Conservation (phyloP, 768 basidiomycete genomes). For the Hysterangium stoloniferum region DNA sequence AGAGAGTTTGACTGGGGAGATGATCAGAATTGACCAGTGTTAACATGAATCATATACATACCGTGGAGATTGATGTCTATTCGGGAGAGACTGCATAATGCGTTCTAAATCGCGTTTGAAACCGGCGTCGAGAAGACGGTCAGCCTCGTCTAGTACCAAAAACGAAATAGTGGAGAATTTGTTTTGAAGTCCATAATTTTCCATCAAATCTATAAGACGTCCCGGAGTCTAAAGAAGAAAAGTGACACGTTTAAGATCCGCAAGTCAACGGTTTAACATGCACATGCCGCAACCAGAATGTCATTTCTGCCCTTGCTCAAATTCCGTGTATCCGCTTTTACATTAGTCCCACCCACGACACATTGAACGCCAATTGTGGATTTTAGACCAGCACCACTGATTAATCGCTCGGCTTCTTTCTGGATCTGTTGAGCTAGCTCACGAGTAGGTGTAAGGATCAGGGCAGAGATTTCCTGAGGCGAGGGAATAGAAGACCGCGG, state of each 20-base stretch:
- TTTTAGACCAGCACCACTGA: conserved; percentile 20
- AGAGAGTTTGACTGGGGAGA: conserved; percentile 29
- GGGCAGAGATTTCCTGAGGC: conserved; percentile 17
- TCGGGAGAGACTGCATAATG: conserved; percentile 17
- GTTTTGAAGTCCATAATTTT: conserved; percentile 28
- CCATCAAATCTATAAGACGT: conserved; percentile 29
- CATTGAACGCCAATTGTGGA: conserved; percentile 37
- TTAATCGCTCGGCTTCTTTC: conserved; percentile 24
- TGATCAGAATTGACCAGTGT: too few relatives aligned
- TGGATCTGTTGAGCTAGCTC: conserved; percentile 26
- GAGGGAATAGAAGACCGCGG: too few relatives aligned
- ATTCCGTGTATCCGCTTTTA: conserved; percentile 12
- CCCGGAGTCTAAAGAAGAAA: conserved; percentile 33
- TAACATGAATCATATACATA: too few relatives aligned
- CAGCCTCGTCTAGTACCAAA: conserved; percentile 34
- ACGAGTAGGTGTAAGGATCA: conserved; percentile 32
- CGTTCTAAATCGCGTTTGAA: conserved; percentile 20
- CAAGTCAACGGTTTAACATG: conserved; percentile 17
- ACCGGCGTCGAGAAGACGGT: conserved; percentile 32
- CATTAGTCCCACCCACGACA: conserved; percentile 50
- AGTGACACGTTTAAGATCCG: conserved; percentile 23
- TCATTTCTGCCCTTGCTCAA: conserved; percentile 18
- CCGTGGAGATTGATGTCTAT: conserved; percentile 12
- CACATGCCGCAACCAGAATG: conserved; percentile 8
- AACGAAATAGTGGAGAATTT: conserved; percentile 33